A percentile compares a stretch with the other conserved stretches of the same genome.
Conservation (phyloP, 495 filamentous ascomycete species). For the Trichodelitschia bisporula region DNA sequence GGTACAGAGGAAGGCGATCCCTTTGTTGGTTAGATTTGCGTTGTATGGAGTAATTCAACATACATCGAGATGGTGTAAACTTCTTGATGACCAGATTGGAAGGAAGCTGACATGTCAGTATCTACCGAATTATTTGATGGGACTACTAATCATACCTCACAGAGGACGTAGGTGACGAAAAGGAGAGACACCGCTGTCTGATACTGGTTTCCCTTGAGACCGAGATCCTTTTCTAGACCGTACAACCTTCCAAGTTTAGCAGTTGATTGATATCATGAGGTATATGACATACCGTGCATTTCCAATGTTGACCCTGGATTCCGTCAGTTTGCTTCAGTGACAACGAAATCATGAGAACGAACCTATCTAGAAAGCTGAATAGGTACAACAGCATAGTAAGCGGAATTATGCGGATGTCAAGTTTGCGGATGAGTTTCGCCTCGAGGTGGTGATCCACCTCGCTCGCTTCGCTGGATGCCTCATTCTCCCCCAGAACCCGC, state of each 20-base stretch:
- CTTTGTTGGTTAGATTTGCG: no score
- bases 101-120: no score
- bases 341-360: background rate
- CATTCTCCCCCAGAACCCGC: no score
- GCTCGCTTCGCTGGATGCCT: no score
- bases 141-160: no score
- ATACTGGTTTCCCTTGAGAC: conserved; percentile 35
- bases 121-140: no score
- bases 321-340: background rate
- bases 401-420: conserved; percentile 35
- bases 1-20: conserved; percentile 35
- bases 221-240: conserved; percentile 38
- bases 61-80: conserved; percentile 38
- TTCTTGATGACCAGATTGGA: conserved; percentile 40
- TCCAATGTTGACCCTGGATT: conserved; percentile 44
- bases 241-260: no score
- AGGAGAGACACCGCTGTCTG: conserved; percentile 45
- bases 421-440: conserved; percentile 22
- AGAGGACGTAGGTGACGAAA: conserved; percentile 38
- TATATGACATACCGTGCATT: conserved; percentile 28
- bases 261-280: background rate
- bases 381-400: conserved; percentile 36
- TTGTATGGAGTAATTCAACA: no score
- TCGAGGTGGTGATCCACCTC: conserved; percentile 21
- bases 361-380: conserved; percentile 38